Percentiles rank a stretch among this genome's conserved stretches.
Conservation (phyloP, 305 asterid genomes). For the Solanum hybrid region DNA sequence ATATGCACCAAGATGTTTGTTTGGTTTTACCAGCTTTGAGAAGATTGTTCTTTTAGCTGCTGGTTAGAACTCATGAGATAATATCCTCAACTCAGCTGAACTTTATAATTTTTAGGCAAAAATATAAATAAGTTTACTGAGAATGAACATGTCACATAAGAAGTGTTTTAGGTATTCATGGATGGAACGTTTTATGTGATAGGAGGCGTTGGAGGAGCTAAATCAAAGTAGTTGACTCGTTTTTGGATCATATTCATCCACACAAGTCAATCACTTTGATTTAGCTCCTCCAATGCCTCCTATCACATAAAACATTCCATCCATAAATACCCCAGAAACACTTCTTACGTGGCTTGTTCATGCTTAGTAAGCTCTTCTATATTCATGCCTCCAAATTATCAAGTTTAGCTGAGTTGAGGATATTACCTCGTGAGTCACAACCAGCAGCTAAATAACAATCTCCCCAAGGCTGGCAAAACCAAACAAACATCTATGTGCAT, state of each 20-base stretch:
- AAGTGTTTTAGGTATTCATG: constrained; percentile 27
- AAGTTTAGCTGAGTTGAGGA: constrained; percentile 44
- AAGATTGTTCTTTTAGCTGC: too few relatives aligned
- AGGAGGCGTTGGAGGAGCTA: too few relatives aligned
- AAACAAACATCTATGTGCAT: not conserved
- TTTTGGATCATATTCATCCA: constrained; percentile 62
- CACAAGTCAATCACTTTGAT: constrained; percentile 50
- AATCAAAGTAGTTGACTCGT: constrained; percentile 10
- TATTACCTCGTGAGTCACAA: not conserved
- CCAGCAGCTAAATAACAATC: too few relatives aligned
- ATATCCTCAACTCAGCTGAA: constrained; percentile 38
- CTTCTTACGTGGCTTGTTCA: constrained; percentile 70
- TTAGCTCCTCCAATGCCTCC: constrained; percentile 62
- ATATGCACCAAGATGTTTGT: too few relatives aligned
- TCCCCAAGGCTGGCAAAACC: not conserved
- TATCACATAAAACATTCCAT: constrained; percentile 19
- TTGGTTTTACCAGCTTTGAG: too few relatives aligned
- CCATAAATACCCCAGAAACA: constrained; percentile 59
- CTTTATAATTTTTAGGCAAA: constrained; percentile 52
- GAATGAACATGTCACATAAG: constrained; percentile 59
- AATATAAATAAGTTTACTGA: constrained; percentile 39
- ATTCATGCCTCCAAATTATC: constrained; percentile 47
- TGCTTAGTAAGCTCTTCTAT: constrained; percentile 47
- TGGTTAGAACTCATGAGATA: too few relatives aligned
- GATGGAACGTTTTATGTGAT: too few relatives aligned